These are phyloP conservation scores for Phialemoniopsis sp. DNA, from an alignment of 2,329 filamentous ascomycete genomes.

Conservation along the genomic window DNA sequence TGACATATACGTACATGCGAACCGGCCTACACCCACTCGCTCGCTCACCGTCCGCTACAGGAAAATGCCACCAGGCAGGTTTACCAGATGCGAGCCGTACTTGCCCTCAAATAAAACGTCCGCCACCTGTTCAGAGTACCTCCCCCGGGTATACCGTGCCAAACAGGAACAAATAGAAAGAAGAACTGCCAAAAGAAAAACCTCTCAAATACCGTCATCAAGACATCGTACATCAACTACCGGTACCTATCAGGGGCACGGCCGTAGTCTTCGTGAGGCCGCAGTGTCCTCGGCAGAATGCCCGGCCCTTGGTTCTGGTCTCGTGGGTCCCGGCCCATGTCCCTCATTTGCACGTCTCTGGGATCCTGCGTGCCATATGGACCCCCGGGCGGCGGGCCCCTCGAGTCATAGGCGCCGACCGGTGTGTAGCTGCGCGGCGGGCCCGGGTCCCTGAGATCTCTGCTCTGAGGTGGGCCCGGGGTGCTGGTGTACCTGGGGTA, in stretches of 20 bases:
- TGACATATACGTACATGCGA: no score
- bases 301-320: background rate
- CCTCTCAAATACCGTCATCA: background rate
- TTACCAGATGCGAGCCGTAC: no score
- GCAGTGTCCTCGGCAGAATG: conserved; percentile 9
- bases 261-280: conserved; percentile 15
- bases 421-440: conserved; percentile 19
- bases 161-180: background rate
- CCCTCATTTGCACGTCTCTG: conserved; percentile 7
- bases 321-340: background rate
- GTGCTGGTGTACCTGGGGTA: conserved; percentile 15
- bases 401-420: conserved; percentile 18
- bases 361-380: conserved; percentile 1
- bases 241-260: conserved; percentile 5
- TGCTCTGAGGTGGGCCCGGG: conserved; percentile 10
- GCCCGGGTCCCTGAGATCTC: conserved; percentile 7
- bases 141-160: no score
- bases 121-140: no score
- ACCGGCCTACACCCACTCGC: no score
- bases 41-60: no score
- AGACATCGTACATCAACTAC: background rate
- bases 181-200: no score
- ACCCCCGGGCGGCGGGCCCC: conserved; percentile 10
- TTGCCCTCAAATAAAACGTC: no score
- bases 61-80: no score